Percentiles rank a stretch among this genome's conserved stretches.
Conservation (phyloP, 352 stramenopile genomes). For the Pythium rishiriense region DNA sequence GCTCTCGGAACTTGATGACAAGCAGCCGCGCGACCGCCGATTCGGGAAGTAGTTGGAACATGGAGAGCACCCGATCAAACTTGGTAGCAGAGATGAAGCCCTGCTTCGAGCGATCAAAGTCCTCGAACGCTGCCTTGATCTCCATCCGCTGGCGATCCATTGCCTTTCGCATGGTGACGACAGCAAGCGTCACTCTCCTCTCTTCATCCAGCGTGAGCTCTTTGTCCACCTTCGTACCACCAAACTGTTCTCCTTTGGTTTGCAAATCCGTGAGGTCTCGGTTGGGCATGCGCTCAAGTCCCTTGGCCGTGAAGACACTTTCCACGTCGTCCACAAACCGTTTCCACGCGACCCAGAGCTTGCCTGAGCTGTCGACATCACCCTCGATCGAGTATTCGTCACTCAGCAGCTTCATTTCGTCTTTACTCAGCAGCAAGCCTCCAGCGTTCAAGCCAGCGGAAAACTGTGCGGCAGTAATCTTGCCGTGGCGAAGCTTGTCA, state of each 20-base stretch:
- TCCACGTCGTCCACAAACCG: slow-evolving; percentile 82
- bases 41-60: slow-evolving; percentile 66
- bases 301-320: slow-evolving; percentile 77
- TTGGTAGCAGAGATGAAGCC: slow-evolving; percentile 77
- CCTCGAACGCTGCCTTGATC: slow-evolving; percentile 82
- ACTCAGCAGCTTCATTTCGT: slow-evolving; percentile 56
- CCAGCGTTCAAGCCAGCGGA: slow-evolving; percentile 54
- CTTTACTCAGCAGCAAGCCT: slow-evolving; percentile 52
- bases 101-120: slow-evolving; percentile 80
- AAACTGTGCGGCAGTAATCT: slow-evolving; percentile 73
- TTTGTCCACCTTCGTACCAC: slow-evolving; percentile 50
- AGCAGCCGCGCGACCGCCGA: slow-evolving; percentile 47
- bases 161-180: slow-evolving; percentile 51
- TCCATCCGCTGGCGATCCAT: slow-evolving; percentile 71
- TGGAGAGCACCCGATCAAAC: slow-evolving; percentile 82
- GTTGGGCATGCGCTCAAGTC: slow-evolving; percentile 61
- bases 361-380: slow-evolving; percentile 61
- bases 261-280: slow-evolving; percentile 51
- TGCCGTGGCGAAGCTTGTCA: slow-evolving; percentile 78
- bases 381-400: slow-evolving; percentile 58
- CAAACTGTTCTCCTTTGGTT: slow-evolving; percentile 57
- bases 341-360: slow-evolving; percentile 71
- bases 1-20: slow-evolving; percentile 78
- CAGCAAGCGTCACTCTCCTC: slow-evolving; percentile 41
- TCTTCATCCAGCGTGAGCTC: slow-evolving; percentile 55